Conservation (phyloP, 2,329 filamentous ascomycete species). For the Cladophialophora yegresii region DNA sequence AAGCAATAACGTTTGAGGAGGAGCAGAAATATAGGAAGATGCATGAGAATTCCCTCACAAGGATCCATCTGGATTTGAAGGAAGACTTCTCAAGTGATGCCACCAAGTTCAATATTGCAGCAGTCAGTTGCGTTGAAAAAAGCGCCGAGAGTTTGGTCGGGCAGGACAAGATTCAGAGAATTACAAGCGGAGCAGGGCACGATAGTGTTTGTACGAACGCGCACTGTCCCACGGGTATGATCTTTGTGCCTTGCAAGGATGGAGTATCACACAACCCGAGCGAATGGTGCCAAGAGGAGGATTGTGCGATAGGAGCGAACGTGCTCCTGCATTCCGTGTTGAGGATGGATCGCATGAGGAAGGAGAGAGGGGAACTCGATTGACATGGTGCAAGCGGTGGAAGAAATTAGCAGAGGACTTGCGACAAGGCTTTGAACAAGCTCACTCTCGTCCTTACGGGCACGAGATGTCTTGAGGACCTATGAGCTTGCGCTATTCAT, state of each 20-base stretch:
- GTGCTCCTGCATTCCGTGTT: constrained; percentile 39
- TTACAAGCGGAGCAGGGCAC: constrained; percentile 67
- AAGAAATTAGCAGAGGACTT: background rate
- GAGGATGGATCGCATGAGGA: constrained; percentile 46
- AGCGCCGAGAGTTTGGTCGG: constrained; percentile 58
- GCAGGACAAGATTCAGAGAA: constrained; percentile 50
- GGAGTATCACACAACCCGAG: constrained; percentile 66
- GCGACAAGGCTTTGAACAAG: background rate
- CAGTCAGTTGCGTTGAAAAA: constrained; percentile 64
- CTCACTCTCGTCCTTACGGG: background rate
- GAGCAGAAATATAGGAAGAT: background rate
- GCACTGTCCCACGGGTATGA: constrained; percentile 65
- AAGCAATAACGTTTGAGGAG: background rate
- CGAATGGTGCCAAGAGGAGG: constrained; percentile 62
- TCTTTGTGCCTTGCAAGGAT: constrained; percentile 65
- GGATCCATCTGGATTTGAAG: constrained; percentile 21
- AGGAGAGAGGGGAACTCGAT: constrained; percentile 28
- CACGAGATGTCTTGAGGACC: background rate
- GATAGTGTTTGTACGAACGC: constrained; percentile 64
- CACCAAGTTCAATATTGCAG: constrained; percentile 66
- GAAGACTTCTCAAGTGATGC: constrained; percentile 50
- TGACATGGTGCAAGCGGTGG: background rate
- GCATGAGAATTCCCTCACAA: constrained; percentile 15
- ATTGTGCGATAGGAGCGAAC: constrained; percentile 48
- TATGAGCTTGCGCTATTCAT: background rate